Base-by-base conservation (phyloP, 306 rosid genomes). In the Corylus avellana region DNA sequence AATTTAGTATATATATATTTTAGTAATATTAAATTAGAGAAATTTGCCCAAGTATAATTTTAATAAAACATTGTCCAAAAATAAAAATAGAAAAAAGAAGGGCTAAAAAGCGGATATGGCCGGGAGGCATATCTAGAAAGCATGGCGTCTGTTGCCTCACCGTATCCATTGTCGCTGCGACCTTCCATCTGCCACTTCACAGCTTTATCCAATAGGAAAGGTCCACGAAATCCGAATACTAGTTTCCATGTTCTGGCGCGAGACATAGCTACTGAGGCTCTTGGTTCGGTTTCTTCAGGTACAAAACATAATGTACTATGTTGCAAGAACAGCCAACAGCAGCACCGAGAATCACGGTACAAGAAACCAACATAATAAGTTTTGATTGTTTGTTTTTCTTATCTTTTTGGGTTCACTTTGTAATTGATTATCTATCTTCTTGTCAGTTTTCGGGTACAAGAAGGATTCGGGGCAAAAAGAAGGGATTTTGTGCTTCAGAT, bases 401-500 rank as follows among this genome's bases (percentile, higher is more conserved):
- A 13, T 51, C 14, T 69, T 13, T 44, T 5, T 25, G 39, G 3
- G 10, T 35, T 57, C 29, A 3, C 46, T 42, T 42, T 49, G 53
- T 35, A 22, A 2, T n/a, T 39, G 12, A 17, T 18, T 18, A 42
- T 68, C 8, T n/a, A 1, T 42, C 7, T 27, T 51, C 61, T 51
- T 20, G 4, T 80, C 73, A 83, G 85, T 75, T 75, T 87, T 75
- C 75, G 81, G 35, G 18, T 22, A 13, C 61, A 78, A 51, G 81
- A 76, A 70, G 64, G n/a, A 56, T 51, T 22, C 63, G 35, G 39
- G 4, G 81, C 82, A 66, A 73, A 78, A 35, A 90, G 93, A 78
- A 90, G 98, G 78, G 92, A 88, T 74, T 71, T 90, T 62, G 46
- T 86, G 80, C 77, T 92, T 70, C 89, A 85, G 50, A 32, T 83